These are phyloP conservation scores for Nematocida ironsii DNA, from an alignment of 371 early-diverging fungal species.

Conservation along the genomic window DNA sequence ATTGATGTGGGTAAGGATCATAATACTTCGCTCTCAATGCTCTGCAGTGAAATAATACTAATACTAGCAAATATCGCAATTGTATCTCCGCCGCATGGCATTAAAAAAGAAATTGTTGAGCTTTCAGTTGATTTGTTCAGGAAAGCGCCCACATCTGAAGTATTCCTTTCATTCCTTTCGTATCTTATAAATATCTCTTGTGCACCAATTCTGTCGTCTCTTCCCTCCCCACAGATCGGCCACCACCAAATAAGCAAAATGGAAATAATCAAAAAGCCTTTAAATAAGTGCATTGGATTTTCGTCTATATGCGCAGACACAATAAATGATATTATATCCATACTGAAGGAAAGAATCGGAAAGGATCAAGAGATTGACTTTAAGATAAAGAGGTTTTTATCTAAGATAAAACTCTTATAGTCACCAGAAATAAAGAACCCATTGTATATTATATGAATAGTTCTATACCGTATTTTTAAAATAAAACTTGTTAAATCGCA, in stretches of 20 bases:
- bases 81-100: background rate
- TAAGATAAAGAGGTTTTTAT: background rate
- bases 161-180: constrained; percentile 8
- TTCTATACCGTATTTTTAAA: too few species aligned
- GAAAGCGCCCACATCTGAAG: background rate
- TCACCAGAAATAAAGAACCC: too few species aligned
- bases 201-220: background rate
- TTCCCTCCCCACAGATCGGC: background rate
- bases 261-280: background rate
- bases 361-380: constrained; percentile 6
- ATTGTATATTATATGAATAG: too few species aligned
- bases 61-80: background rate
- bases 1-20: background rate
- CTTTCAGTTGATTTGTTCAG: background rate
- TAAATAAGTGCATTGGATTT: background rate
- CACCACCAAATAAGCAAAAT: background rate
- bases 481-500: too few species aligned
- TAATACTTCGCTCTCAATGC: background rate
- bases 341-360: background rate
- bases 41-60: constrained; percentile 1
- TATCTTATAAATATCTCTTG: background rate
- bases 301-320: background rate
- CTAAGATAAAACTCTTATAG: background rate
- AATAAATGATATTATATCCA: background rate
- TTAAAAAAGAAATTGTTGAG: background rate